These are phyloP conservation scores for Paramyrothecium sp. DNA, from an alignment of 2,329 filamentous ascomycete genomes.

Conservation along the genomic window DNA sequence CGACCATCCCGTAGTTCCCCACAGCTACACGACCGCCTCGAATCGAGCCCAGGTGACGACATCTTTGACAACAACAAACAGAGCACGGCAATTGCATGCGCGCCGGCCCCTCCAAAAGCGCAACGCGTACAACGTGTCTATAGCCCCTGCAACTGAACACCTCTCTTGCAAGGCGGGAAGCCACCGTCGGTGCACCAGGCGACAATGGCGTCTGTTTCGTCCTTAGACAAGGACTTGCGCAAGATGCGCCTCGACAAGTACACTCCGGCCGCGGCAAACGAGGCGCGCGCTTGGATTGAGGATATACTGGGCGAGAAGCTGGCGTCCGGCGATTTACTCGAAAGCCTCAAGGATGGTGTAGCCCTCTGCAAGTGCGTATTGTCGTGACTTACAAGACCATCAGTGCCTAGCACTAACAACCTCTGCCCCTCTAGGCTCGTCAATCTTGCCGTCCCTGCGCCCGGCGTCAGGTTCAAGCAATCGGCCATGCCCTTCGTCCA, in stretches of 20 bases:
- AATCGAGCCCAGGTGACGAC: not conserved
- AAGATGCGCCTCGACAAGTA: constrained; percentile 90
- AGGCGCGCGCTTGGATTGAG: constrained; percentile 85
- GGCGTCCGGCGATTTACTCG: constrained; percentile 73
- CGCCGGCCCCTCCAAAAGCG: too few species aligned
- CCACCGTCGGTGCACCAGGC: not conserved
- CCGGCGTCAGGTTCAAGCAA: constrained; percentile 84
- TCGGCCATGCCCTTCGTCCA: constrained; percentile 97
- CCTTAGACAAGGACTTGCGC: constrained; percentile 92
- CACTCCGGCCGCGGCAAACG: constrained; percentile 84
- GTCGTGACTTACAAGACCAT: not conserved
- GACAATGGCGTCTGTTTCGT: constrained; percentile 87
- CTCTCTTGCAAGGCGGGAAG: too few species aligned
- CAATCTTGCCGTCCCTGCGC: constrained; percentile 74
- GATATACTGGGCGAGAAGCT: constrained; percentile 72
- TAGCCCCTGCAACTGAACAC: too few species aligned
- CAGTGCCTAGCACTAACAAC: constrained; percentile 8
- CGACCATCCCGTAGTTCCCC: too few species aligned
- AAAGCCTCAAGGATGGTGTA: constrained; percentile 85
- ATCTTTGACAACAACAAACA: not conserved
- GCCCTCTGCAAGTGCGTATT: constrained; percentile 80
- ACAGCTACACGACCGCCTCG: too few species aligned
- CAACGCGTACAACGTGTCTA: too few species aligned
- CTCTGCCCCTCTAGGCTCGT: constrained; percentile 59
- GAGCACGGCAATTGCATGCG: too few species aligned